Base-by-base conservation (phyloP, 108 stramenopile species). In the Cyclotella sp. region DNA sequence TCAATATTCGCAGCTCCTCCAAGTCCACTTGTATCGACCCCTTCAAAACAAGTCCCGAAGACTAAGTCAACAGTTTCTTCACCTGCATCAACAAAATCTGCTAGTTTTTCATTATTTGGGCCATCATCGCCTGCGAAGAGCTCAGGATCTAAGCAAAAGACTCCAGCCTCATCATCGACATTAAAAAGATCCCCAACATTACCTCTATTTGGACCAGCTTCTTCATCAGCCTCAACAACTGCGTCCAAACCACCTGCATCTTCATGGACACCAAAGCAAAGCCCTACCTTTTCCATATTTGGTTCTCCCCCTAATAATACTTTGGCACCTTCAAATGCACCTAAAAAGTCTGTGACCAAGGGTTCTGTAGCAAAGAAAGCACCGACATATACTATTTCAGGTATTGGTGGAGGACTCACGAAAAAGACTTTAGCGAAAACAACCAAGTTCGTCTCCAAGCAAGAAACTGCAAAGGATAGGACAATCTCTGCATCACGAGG, bases 331-430 rank as follows among this genome's bases (percentile, higher is more conserved):
- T 62, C 64, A 10, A 24, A 26, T 22, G 2, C 64, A 47, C 40
- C 61, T 6, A 65, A 65, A 46, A 45, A 45, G 22, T 14, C 45
- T 22, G 22, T 12, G 45, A 1, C 44, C 46, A 72, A 72, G 22
- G 30, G 30, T 11, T 27, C 71, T 28, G 24, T 28, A 5, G 53
- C 53, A 21, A 70, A 70, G 55, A 70, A 43, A 57, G 12, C 69
- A 18, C 10, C 22, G 40, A 41, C 61, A 39, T 39, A 39, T 26
- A 65, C 1, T 15, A 45, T 65, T 22, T 42, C 64, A 39, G 64
- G 64, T 26, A 22, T 65, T 65, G 64, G 64, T 45, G 61, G 61
- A 63, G 64, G 64, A 65, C 14, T 44, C 13, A 65, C 19, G 6
- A 34, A 65, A 21, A 1, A 63, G 12, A 41, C 6, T 2, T 63